phyloP scores from a whole-genome alignment of 768 basidiomycete species.

The Russula virescens region DNA sequence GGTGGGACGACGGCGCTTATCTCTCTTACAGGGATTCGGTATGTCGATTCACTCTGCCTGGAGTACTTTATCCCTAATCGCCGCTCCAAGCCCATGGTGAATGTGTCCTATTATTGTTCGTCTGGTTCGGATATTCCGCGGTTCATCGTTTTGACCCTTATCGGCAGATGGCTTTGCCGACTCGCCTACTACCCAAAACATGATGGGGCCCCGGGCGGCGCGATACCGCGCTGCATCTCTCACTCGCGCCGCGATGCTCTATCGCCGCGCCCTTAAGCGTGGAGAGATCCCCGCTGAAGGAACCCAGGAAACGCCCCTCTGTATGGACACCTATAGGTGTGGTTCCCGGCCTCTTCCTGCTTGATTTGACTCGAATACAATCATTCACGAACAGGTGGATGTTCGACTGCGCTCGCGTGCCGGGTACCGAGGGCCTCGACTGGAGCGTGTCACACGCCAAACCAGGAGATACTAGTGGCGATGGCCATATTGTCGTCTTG shows the following conservation, averaged over 20 bases:
- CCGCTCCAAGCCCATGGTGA: constrained; percentile 59
- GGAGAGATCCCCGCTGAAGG: constrained; percentile 61
- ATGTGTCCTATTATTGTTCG: constrained; percentile 91
- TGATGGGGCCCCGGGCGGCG: constrained; percentile 27
- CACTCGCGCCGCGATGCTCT: constrained; percentile 65
- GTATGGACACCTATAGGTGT: constrained; percentile 85
- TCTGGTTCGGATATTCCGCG: too few relatives aligned
- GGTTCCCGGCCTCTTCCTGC: constrained; percentile 9
- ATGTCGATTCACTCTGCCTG: constrained; percentile 25
- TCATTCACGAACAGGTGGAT: constrained; percentile 60
- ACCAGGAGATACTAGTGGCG: constrained; percentile 48
- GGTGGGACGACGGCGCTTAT: constrained; percentile 90
- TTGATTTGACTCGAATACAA: background rate
- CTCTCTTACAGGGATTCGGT: constrained; percentile 83
- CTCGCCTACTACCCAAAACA: constrained; percentile 49
- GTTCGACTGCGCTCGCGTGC: constrained; percentile 86
- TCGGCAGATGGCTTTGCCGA: constrained; percentile 67
- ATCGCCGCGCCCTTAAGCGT: constrained; percentile 60
- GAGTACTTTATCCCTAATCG: constrained; percentile 6
- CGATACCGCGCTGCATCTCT: constrained; percentile 66
- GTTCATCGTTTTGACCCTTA: background rate
- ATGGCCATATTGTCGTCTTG: constrained; percentile 81
- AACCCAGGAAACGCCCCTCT: constrained; percentile 63
- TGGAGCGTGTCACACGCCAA: constrained; percentile 68
- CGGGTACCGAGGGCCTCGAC: constrained; percentile 67